phyloP scores from a whole-genome alignment of 2,329 filamentous ascomycete species.

The Aspergillus costaricaensis region DNA sequence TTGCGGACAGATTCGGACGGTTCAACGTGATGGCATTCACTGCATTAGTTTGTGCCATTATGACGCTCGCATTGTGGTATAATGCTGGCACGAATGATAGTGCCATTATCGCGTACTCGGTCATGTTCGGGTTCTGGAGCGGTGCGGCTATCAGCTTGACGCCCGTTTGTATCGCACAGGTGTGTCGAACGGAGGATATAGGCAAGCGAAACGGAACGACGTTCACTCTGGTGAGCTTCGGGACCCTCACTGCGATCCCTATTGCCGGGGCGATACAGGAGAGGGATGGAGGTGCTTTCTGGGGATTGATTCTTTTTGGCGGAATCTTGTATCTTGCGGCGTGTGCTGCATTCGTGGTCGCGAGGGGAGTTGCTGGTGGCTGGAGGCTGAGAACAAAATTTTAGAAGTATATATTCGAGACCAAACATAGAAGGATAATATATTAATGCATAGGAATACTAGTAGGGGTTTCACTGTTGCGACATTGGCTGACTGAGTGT shows the following conservation, averaged over 20 bases:
- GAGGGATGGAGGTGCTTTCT: slow-evolving; percentile 8
- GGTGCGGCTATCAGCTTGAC: slow-evolving; percentile 33
- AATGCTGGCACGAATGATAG: slow-evolving; percentile 14
- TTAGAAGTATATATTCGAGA: background rate
- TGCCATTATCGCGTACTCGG: slow-evolving; percentile 23
- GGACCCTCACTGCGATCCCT: slow-evolving; percentile 26
- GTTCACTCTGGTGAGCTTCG: slow-evolving; percentile 27
- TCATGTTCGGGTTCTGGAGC: slow-evolving; percentile 29
- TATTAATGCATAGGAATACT: background rate
- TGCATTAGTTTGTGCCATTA: slow-evolving; percentile 18
- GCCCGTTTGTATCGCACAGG: slow-evolving; percentile 34
- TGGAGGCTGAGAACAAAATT: slow-evolving; percentile 24
- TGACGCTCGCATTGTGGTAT: slow-evolving; percentile 29
- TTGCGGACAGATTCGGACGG: slow-evolving; percentile 36
- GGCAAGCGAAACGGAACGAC: slow-evolving; percentile 29
- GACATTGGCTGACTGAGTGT: too few species aligned
- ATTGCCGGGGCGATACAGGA: slow-evolving; percentile 28
- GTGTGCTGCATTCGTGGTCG: slow-evolving; percentile 26
- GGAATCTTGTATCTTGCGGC: slow-evolving; percentile 30
- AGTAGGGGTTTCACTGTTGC: background rate
- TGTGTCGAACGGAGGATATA: slow-evolving; percentile 32
- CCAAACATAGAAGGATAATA: background rate
- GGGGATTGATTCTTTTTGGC: slow-evolving; percentile 20
- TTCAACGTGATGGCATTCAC: slow-evolving; percentile 34
- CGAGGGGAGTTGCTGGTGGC: slow-evolving; percentile 24